Evolutionary conservation across 352 stramenopile genomes (phyloP), one percentile per base, ranked within the genome.

Genomic region (Globisporangium uncinulatum): DNA sequence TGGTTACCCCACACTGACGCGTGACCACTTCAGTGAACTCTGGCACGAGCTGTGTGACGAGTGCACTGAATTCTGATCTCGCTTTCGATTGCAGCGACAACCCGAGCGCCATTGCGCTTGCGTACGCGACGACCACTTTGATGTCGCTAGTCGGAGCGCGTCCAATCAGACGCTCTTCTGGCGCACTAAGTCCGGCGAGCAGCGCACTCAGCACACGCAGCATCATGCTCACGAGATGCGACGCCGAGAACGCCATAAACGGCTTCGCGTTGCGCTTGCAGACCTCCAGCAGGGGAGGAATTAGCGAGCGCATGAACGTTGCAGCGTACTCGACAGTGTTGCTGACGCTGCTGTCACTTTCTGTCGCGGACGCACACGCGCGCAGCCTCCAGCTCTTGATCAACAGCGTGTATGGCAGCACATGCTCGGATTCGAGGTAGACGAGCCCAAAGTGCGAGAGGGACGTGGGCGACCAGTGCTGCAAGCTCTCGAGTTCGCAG

Each of bases 361-460:
- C 46, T 17, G 17, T 11, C 34, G 62, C 66, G 1, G 43, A 46
- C n/a, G 75, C 59, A 9, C 52, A 49, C 21, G 73, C 56, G 11
- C 55, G 56, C n/a, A 64, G 36, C 6, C 67, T 49, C 78, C 80
- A 91, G 42, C 69, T 80, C 54, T 89, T 89, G 34, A 91, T 80
- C 39, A 89, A 48, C 19, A 86, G 34, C 6, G 76, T 91, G 52
- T 89, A 89, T 13, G 80, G 65, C 15, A 86, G 43, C 41, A 74
- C 67, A 43, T 74, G 52, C 39, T 87, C 73, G 0, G 58, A 55
- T 21, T 79, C 71, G 39, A 91, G 66, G 56, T 76, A 79, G n/a
- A 89, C 49, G 14, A 91, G 60, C 3, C 74, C 78, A 57, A 74
- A 89, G 17, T 74, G 72, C 41, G 62, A 81, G 8, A 89, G 19